Percentiles rank a stretch among this genome's conserved stretches.
Conservation (phyloP, 2,329 filamentous ascomycete genomes). For the Clarireedia sp. region DNA sequence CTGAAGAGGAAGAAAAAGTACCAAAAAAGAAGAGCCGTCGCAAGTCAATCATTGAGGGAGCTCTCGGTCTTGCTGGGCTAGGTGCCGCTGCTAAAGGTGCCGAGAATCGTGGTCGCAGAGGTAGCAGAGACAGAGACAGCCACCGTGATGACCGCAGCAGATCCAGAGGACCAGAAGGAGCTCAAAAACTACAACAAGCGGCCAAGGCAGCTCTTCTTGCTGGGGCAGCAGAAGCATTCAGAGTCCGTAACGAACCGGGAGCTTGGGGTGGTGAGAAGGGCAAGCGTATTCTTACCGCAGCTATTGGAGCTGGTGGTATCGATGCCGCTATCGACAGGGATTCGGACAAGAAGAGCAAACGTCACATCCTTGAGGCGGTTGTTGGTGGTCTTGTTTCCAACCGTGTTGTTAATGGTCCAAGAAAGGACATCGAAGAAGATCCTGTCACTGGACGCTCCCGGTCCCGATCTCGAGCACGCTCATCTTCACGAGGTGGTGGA, state of each 20-base stretch:
- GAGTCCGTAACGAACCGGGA: slow-evolving; percentile 79
- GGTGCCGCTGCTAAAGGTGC: slow-evolving; percentile 46
- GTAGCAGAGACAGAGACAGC: slow-evolving; percentile 31
- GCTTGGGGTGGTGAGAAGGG: slow-evolving; percentile 88
- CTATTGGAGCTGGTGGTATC: slow-evolving; percentile 75
- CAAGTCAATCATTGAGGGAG: slow-evolving; percentile 57
- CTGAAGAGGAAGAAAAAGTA: slow-evolving; percentile 45
- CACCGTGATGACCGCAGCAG: slow-evolving; percentile 23
- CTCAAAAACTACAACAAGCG: slow-evolving; percentile 68
- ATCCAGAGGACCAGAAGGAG: slow-evolving; percentile 42
- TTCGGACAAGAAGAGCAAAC: slow-evolving; percentile 66
- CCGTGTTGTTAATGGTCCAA: slow-evolving; percentile 74
- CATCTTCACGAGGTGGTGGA: slow-evolving; percentile 37
- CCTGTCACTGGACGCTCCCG: slow-evolving; percentile 50
- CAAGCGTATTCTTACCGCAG: slow-evolving; percentile 83
- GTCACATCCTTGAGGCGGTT: slow-evolving; percentile 77
- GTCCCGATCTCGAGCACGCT: slow-evolving; percentile 61
- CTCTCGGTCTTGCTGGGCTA: slow-evolving; percentile 52
- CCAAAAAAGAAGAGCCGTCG: slow-evolving; percentile 44
- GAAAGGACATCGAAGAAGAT: slow-evolving; percentile 47
- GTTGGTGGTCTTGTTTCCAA: slow-evolving; percentile 83
- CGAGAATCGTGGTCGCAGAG: slow-evolving; percentile 31
- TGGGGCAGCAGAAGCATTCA: slow-evolving; percentile 86
- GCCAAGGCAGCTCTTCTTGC: slow-evolving; percentile 86
- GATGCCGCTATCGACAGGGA: slow-evolving; percentile 65